Percentiles rank a stretch among this genome's conserved stretches.
phyloP scores from a whole-genome alignment of 805 yeast species.

The Yamadazyma ubonensis region DNA sequence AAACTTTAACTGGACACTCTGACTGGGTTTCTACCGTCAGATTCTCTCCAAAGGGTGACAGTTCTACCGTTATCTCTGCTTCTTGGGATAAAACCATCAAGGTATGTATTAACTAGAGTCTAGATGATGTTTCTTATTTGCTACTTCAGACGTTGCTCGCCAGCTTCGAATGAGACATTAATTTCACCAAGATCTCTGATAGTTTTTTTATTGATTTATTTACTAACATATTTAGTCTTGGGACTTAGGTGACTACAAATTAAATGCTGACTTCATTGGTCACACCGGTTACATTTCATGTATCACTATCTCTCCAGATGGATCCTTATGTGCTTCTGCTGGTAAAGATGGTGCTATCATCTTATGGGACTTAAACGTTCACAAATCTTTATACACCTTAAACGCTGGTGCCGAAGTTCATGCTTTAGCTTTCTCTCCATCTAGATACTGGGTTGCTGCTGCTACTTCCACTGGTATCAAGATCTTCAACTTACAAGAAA shows the following conservation, averaged over 20 bases:
- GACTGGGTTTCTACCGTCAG: slow-evolving; percentile 99
- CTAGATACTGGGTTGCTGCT: slow-evolving; percentile 99
- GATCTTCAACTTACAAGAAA: slow-evolving; percentile 96
- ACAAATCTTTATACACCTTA: slow-evolving; percentile 87
- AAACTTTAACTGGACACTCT: slow-evolving; percentile 90
- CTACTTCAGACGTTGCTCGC: slow-evolving; percentile 93
- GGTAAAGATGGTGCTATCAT: slow-evolving; percentile 99
- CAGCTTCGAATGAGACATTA: slow-evolving; percentile 89
- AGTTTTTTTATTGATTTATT: slow-evolving; percentile 10
- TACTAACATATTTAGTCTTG: slow-evolving; percentile 77
- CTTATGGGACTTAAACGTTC: slow-evolving; percentile 94
- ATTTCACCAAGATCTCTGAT: slow-evolving; percentile 99
- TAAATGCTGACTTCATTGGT: slow-evolving; percentile 96
- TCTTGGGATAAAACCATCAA: slow-evolving; percentile 98
- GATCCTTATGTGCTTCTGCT: slow-evolving; percentile 98
- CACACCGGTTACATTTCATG: slow-evolving; percentile 99
- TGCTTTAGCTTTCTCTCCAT: slow-evolving; percentile 99
- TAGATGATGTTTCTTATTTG: slow-evolving; percentile 65
- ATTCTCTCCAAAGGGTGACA: slow-evolving; percentile 79
- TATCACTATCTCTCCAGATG: slow-evolving; percentile 98
- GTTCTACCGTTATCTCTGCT: slow-evolving; percentile 88
- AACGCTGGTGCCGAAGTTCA: slow-evolving; percentile 94
- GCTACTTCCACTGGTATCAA: slow-evolving; percentile 97
- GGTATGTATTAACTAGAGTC: slow-evolving; percentile 61
- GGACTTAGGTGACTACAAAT: slow-evolving; percentile 82